Percentiles rank a stretch among this genome's conserved stretches.
These are phyloP conservation scores for Martiniozyma asiatica DNA, from an alignment of 1,139 yeast species.

Conservation along the genomic window DNA sequence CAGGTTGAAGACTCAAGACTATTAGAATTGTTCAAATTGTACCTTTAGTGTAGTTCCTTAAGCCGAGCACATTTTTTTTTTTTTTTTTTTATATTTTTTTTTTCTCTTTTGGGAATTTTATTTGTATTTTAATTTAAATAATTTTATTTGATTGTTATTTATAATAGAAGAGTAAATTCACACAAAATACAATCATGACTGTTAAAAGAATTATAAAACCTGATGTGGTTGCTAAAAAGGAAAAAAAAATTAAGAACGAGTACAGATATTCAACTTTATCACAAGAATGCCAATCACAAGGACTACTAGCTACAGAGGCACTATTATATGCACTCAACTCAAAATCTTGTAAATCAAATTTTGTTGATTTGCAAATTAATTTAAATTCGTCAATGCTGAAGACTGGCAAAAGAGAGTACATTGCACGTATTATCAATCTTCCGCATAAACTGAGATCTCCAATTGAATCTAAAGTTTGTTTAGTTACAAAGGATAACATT, in stretches of 20 bases:
- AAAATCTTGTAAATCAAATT: slow-evolving; percentile 16
- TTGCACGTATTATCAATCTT: slow-evolving; percentile 58
- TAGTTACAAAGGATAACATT: slow-evolving; percentile 62
- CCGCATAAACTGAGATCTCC: slow-evolving; percentile 36
- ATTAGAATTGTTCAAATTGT: too few species aligned
- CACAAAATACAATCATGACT: slow-evolving; percentile 4
- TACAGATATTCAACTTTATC: slow-evolving; percentile 6
- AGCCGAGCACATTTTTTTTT: too few species aligned
- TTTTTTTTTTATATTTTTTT: too few species aligned
- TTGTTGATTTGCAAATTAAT: slow-evolving; percentile 42
- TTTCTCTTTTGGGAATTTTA: too few species aligned
- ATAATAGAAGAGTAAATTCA: too few species aligned
- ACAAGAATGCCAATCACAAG: slow-evolving; percentile 3
- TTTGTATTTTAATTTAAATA: too few species aligned
- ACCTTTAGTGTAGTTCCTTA: too few species aligned
- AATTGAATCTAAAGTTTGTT: slow-evolving; percentile 37
- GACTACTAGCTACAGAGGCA: slow-evolving; percentile 11
- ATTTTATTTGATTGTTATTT: too few species aligned
- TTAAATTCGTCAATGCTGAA: slow-evolving; percentile 39
- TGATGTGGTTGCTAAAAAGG: background rate
- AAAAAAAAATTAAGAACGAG: slow-evolving; percentile 3
- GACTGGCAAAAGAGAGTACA: slow-evolving; percentile 37
- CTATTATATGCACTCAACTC: slow-evolving; percentile 11
- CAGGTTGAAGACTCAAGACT: too few species aligned
- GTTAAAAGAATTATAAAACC: slow-evolving; percentile 6